phyloP scores from a whole-genome alignment of 345 rosid genomes.

The Microcos paniculata region DNA sequence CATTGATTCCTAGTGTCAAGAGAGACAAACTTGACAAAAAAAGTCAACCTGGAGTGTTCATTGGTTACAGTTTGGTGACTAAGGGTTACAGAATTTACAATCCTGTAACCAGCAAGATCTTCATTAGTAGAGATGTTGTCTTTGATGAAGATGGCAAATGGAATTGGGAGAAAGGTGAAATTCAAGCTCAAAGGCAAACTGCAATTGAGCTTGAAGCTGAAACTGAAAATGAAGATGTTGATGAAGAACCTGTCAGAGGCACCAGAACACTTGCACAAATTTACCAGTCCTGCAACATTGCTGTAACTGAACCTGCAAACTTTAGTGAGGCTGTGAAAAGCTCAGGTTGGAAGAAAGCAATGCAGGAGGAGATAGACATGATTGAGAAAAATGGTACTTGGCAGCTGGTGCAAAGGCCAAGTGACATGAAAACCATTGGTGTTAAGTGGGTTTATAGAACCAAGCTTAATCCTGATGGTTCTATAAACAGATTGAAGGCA shows the following conservation, averaged over 20 bases:
- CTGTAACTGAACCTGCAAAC: not conserved
- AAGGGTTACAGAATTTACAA: no score
- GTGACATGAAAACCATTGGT: not conserved
- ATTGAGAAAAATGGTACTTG: not conserved
- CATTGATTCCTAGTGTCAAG: no score
- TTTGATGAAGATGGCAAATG: not conserved
- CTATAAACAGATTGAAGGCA: no score
- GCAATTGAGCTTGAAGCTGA: no score
- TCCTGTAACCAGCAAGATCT: no score
- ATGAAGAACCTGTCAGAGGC: not conserved
- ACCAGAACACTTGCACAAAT: no score
- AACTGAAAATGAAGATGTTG: not conserved
- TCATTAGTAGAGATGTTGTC: not conserved
- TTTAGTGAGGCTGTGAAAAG: no score
- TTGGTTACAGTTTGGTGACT: not conserved
- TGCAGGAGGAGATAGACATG: not conserved
- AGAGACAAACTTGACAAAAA: not conserved
- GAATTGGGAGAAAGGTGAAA: not conserved
- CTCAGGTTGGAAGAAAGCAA: not conserved
- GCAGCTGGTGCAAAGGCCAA: not conserved
- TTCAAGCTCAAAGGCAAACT: no score
- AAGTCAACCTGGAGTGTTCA: no score
- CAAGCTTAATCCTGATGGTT: not conserved
- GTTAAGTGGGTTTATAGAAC: not conserved
- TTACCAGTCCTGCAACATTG: no score